Percentiles rank a stretch among this genome's conserved stretches.
Evolutionary conservation across 225 moss, liverwort and hornwort genomes (phyloP).

Genomic region (Asterella californica): DNA sequence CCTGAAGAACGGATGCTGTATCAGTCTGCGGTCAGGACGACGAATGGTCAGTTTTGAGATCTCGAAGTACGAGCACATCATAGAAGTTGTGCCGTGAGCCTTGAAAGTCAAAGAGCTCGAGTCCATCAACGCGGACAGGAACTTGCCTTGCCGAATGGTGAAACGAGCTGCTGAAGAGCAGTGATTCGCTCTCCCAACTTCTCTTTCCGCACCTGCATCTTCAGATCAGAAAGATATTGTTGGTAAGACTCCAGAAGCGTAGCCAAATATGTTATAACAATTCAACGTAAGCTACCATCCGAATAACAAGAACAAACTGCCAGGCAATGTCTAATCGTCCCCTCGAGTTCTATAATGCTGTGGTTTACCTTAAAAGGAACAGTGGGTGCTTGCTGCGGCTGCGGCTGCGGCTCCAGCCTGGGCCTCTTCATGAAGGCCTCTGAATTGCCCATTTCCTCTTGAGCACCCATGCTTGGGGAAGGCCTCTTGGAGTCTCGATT

Average conservation of each 20-base stretch:
- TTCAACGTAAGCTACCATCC: too few relatives aligned
- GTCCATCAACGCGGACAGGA: background rate
- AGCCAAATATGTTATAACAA: too few relatives aligned
- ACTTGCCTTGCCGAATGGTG: conserved; percentile 52
- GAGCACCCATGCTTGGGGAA: conserved; percentile 1
- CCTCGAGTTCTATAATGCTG: background rate
- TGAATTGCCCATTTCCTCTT: conserved; percentile 30
- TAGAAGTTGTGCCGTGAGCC: background rate
- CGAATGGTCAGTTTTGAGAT: background rate
- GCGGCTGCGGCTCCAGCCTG: conserved; percentile 26
- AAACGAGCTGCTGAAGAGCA: conserved; percentile 53
- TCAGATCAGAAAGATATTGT: too few relatives aligned
- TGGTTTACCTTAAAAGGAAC: conserved; percentile 43
- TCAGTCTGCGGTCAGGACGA: conserved; percentile 43
- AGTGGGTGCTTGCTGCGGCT: conserved; percentile 16
- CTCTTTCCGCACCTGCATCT: conserved; percentile 54
- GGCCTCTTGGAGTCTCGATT: conserved; percentile 37
- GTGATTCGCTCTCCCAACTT: conserved; percentile 53
- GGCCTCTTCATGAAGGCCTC: conserved; percentile 35
- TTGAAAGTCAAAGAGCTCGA: background rate
- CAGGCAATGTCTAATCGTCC: too few relatives aligned
- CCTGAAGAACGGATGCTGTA: conserved; percentile 52
- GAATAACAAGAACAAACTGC: too few relatives aligned
- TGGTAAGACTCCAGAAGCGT: too few relatives aligned
- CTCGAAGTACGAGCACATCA: background rate